A percentile compares a stretch with the other conserved stretches of the same genome.
These are phyloP conservation scores for Hypoxylon sp. DNA, from an alignment of 2,329 filamentous ascomycete species.

Conservation along the genomic window DNA sequence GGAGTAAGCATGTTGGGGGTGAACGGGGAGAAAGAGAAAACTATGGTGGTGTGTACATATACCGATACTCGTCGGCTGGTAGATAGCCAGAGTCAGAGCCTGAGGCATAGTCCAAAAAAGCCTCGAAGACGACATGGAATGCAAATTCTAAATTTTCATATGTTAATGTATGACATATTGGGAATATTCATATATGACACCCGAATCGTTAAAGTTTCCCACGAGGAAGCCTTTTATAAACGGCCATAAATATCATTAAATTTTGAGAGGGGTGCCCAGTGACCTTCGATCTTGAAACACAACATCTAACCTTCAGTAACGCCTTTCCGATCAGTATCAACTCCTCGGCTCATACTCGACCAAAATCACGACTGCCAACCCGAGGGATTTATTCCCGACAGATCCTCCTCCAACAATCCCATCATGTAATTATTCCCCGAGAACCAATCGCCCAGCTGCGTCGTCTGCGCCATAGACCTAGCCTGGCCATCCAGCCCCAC, in stretches of 20 bases:
- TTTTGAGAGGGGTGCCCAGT: slow-evolving; percentile 22
- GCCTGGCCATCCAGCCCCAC: slow-evolving; percentile 34
- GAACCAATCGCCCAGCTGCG: slow-evolving; percentile 56
- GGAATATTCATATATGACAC: neutral
- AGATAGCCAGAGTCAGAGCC: slow-evolving; percentile 12
- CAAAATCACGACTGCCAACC: slow-evolving; percentile 44
- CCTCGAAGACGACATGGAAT: slow-evolving; percentile 25
- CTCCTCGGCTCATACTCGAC: neutral
- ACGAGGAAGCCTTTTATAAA: neutral
- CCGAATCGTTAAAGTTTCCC: neutral
- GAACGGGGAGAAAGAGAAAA: slow-evolving; percentile 5
- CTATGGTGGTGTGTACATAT: slow-evolving; percentile 37
- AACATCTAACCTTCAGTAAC: neutral
- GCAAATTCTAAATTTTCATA: slow-evolving; percentile 14
- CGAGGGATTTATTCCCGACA: slow-evolving; percentile 52
- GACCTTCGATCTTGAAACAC: neutral
- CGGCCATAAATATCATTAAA: neutral
- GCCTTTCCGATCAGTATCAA: slow-evolving; percentile 2
- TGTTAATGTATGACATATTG: neutral
- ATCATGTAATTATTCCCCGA: slow-evolving; percentile 55
- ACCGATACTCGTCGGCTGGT: slow-evolving; percentile 29
- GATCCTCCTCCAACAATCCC: slow-evolving; percentile 54
- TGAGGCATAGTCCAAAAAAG: slow-evolving; percentile 3
- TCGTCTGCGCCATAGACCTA: slow-evolving; percentile 48
- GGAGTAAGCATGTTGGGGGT: neutral